Percentiles rank a stretch among this genome's conserved stretches.
These are phyloP conservation scores for Lagerstroemia speciosa DNA, from an alignment of 345 rosid species.

Conservation along the genomic window DNA sequence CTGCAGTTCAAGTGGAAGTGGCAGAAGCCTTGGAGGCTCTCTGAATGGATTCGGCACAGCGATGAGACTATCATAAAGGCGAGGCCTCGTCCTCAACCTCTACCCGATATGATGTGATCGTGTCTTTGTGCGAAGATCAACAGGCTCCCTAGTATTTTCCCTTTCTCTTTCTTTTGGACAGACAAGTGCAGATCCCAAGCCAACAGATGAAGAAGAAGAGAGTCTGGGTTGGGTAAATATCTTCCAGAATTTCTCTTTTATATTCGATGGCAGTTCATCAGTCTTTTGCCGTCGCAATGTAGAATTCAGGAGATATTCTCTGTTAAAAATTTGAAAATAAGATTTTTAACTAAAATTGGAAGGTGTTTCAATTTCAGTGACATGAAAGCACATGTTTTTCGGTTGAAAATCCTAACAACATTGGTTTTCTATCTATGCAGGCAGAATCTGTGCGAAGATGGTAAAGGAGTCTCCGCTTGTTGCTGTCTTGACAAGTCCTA, in stretches of 20 bases:
- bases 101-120: conserved; percentile 26
- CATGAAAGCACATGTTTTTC: neutral
- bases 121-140: conserved; percentile 8
- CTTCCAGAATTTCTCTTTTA: neutral
- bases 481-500: neutral
- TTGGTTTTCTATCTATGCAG: neutral
- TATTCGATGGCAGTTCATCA: too few relatives aligned
- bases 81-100: conserved; percentile 52
- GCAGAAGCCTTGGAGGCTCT: conserved; percentile 99
- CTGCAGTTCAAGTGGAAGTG: conserved; percentile 98
- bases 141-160: conserved; percentile 5
- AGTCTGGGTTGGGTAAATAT: conserved; percentile 4
- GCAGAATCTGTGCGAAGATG: neutral
- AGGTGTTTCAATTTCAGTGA: too few relatives aligned
- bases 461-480: neutral
- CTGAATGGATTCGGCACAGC: conserved; percentile 84
- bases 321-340: too few relatives aligned
- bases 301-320: too few relatives aligned
- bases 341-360: too few relatives aligned
- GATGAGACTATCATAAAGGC: conserved; percentile 68
- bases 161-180: neutral
- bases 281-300: too few relatives aligned
- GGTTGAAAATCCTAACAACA: neutral
- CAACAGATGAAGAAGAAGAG: conserved; percentile 1
- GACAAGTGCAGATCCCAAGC: neutral